Evolutionary conservation across 257 asterid species (phyloP), one percentile per base, ranked within the genome.

Genomic region (Nicotiana sylvestris): DNA sequence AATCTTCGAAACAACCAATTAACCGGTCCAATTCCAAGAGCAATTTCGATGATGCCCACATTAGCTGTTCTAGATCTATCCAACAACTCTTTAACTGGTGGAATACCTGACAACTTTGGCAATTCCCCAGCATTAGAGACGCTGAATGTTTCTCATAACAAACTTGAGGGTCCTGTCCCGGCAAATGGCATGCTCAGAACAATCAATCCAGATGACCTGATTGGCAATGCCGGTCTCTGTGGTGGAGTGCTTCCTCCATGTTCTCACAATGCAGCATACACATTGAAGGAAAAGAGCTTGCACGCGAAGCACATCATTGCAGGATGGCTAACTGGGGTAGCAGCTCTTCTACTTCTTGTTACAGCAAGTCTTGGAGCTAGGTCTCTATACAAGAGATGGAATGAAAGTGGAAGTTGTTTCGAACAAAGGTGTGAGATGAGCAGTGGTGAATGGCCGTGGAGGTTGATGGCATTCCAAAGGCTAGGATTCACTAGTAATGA

Each of bases 391-490:
- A 57, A 67, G 57, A 91, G 66, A 86, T 91, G 94, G 91, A 81
- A 87, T 21, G 89, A 88, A 64, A 72, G 72, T 18, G 94, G 95
- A 53, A 88, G 84, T 76, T 90, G 93, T 83, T 89, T 91, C 30
- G 89, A 85, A 87, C 91, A 88, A 53, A 88, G 87, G 56, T 87
- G 88, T 33, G 93, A 88, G 82, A 82, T 82, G 18, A 88, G 88
- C 56, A 84, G 74, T 55, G 89, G 89, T 2, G 90, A 85, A 67
- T 91, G 97, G 98, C 98, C 97, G 0, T 94, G 97, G 97, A 89
- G 94, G 77, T 83, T 94, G 82, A 91, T 90, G 95, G 97, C 94
- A 6, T 94, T 94, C 88, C 98, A 94, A 84, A 90, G 94, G 86
- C 88, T 94, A 17, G 91, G 94, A 25, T 91, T 94, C 88, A 90